Percentiles rank a stretch among this genome's conserved stretches.
Evolutionary conservation across 352 stramenopile species (phyloP).

Genomic region (Phytopythium litorale): DNA sequence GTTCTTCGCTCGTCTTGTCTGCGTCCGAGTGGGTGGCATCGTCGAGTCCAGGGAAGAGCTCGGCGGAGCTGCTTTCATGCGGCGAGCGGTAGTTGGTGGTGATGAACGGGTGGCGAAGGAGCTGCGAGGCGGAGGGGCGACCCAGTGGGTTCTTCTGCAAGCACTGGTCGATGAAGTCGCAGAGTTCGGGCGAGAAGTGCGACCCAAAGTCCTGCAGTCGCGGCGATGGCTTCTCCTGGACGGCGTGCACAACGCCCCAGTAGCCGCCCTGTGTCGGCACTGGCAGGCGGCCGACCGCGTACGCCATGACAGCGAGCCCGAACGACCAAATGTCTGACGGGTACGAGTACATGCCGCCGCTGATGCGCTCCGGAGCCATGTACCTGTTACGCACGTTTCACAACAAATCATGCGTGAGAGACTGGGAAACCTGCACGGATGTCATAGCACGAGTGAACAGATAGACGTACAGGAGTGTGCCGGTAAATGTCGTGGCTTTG

Average conservation of each 20-base stretch:
- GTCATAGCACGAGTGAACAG: neutral
- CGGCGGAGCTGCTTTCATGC: conserved; percentile 20
- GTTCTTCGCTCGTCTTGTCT: conserved; percentile 32
- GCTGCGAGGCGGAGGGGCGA: conserved; percentile 37
- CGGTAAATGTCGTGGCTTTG: conserved; percentile 88
- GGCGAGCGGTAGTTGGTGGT: conserved; percentile 43
- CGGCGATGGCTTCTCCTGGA: conserved; percentile 75
- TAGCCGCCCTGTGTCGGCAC: conserved; percentile 83
- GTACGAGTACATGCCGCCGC: conserved; percentile 87
- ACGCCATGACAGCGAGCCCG: conserved; percentile 76
- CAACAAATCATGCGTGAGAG: neutral
- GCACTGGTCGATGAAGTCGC: conserved; percentile 77
- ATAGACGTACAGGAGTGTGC: conserved; percentile 76
- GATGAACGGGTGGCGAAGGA: conserved; percentile 76
- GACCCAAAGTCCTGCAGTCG: conserved; percentile 58
- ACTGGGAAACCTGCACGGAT: neutral
- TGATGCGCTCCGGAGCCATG: conserved; percentile 93
- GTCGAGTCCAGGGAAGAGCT: conserved; percentile 18
- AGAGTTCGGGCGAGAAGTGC: conserved; percentile 62
- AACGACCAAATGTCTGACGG: conserved; percentile 85
- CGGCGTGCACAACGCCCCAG: conserved; percentile 86
- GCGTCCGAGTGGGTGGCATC: conserved; percentile 9
- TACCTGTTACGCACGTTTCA: conserved; percentile 40
- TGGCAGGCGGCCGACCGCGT: conserved; percentile 82
- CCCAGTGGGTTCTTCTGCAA: conserved; percentile 74